phyloP scores from a whole-genome alignment of 441 rosid genomes.

The Adansonia rubrostipa region DNA sequence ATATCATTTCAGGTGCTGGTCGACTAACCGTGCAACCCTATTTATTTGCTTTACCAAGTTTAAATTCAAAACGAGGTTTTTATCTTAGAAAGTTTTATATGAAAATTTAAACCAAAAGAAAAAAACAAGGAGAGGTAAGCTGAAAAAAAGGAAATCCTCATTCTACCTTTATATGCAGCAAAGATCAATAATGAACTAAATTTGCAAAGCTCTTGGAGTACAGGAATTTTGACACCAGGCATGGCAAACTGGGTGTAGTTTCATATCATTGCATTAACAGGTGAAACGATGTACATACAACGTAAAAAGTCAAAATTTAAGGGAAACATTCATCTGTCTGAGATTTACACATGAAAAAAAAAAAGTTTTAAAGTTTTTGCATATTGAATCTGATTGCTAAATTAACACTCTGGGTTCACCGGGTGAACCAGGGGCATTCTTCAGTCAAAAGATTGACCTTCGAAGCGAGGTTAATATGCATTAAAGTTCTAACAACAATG shows the following conservation, averaged over 20 bases:
- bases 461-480: neutral
- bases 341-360: neutral
- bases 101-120: neutral
- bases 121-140: neutral
- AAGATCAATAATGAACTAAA: slow-evolving; percentile 1
- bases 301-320: neutral
- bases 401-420: neutral
- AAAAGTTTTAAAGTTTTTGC: neutral
- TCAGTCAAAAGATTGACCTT: neutral
- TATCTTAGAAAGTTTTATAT: neutral
- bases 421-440: neutral
- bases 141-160: neutral
- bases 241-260: neutral
- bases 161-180: neutral
- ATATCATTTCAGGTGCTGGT: neutral
- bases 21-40: neutral
- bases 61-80: neutral
- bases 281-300: neutral
- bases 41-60: neutral
- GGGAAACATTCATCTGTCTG: neutral
- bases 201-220: neutral
- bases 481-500: neutral
- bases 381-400: neutral
- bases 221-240: neutral
- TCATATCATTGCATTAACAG: neutral